Conservation (phyloP, 2,329 filamentous ascomycete genomes). For the Metarhizium sp. region DNA sequence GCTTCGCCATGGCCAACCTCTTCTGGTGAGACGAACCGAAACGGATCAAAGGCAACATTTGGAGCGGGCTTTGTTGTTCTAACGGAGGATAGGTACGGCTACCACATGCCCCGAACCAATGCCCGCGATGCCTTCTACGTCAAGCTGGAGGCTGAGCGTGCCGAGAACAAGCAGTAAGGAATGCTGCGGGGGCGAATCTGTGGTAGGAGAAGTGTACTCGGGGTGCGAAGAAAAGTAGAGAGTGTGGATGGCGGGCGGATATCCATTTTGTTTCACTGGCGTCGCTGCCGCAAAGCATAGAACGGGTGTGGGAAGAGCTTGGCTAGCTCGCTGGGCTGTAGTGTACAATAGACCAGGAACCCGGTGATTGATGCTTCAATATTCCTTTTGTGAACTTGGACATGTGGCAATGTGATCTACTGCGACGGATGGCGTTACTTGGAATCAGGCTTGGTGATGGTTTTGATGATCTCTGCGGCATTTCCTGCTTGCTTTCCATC, state of each 20-base stretch:
- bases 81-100: slow-evolving; percentile 46
- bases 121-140: slow-evolving; percentile 49
- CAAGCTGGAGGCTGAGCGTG: slow-evolving; percentile 49
- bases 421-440: not conserved
- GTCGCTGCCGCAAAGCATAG: slow-evolving; percentile 4
- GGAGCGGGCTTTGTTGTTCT: slow-evolving; percentile 5
- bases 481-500: too few species aligned
- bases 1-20: slow-evolving; percentile 43
- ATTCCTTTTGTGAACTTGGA: slow-evolving; percentile 1
- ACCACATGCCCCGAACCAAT: slow-evolving; percentile 50
- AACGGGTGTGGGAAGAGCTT: slow-evolving; percentile 5
- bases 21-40: slow-evolving; percentile 42
- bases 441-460: too few species aligned
- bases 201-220: not conserved
- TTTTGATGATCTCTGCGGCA: too few species aligned
- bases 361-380: slow-evolving; percentile 8
- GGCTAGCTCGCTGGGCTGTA: slow-evolving; percentile 14
- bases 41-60: not conserved
- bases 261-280: slow-evolving; percentile 2
- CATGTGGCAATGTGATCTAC: not conserved
- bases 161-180: slow-evolving; percentile 20
- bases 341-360: slow-evolving; percentile 20
- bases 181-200: not conserved
- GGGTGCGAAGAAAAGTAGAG: not conserved
- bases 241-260: not conserved